These are phyloP conservation scores for Chrysoporthe deuterocubensis DNA, from an alignment of 2,329 filamentous ascomycete genomes.

Conservation along the genomic window DNA sequence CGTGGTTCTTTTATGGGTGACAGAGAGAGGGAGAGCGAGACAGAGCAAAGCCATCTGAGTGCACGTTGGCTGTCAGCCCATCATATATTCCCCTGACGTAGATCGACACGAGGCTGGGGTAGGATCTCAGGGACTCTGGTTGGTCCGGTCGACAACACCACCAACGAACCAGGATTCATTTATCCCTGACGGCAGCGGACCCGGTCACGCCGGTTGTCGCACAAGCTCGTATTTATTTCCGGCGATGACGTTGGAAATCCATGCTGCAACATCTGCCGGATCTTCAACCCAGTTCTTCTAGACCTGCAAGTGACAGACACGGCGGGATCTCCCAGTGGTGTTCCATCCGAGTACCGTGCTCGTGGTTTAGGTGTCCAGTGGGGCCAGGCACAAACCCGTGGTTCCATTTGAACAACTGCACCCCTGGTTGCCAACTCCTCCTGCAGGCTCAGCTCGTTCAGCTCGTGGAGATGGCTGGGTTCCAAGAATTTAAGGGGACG, in stretches of 20 bases:
- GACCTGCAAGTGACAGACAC: background rate
- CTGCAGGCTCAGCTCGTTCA: slow-evolving; percentile 3
- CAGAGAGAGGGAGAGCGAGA: background rate
- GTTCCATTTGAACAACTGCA: background rate
- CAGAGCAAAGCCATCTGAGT: background rate
- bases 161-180: slow-evolving; percentile 2
- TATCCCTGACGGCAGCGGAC: background rate
- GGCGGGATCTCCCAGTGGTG: background rate
- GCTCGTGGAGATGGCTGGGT: background rate
- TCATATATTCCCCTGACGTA: slow-evolving; percentile 22
- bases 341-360: background rate
- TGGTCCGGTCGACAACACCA: slow-evolving; percentile 8
- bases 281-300: background rate
- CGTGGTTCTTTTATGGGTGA: background rate
- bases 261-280: background rate
- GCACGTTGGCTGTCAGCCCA: slow-evolving; percentile 7
- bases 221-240: slow-evolving; percentile 8
- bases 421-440: slow-evolving; percentile 2
- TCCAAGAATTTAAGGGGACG: background rate
- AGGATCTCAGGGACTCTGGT: background rate
- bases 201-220: background rate
- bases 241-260: slow-evolving; percentile 9
- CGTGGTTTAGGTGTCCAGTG: background rate
- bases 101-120: slow-evolving; percentile 13
- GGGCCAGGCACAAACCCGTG: background rate